Evolutionary conservation across 441 rosid genomes (phyloP), one percentile per base, ranked within the genome.

Genomic region (Gossypium davidsonii): DNA sequence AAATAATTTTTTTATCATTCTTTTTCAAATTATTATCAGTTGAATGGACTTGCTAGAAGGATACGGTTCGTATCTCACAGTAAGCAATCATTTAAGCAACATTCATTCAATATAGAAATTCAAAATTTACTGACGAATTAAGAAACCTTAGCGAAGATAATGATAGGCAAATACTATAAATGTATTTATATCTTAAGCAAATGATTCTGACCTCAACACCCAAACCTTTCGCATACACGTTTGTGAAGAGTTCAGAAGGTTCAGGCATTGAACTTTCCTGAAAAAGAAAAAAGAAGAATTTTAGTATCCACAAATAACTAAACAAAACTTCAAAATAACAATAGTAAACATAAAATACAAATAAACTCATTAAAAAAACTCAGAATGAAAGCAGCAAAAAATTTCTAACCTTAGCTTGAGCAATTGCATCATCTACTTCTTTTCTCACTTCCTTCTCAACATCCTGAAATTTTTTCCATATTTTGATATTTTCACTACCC

Each of bases 181-280:
- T 56, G 4, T 21, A 31, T 4, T 31, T 31, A 52, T 6, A 15
- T 5, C 57, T 15, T 7, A 6, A 74, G 58, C 23, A 62, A 67
- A 58, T 21, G 42, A 67, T 64, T 8, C 64, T 70, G 89, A 95
- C 98, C 99, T 89, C 97, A 48, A 64, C 66, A 72, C 95, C 97
- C 9, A 76, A 75, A 73, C 93, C 95, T 79, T 91, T 94, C 42
- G 62, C 87, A 56, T 91, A 88, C 46, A 94, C 93, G 68, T 94
- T 89, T 59, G 92, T 76, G 71, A 89, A 94, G 60, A 94, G 93
- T 79, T 90, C 97, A 6, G 91, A 84, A 53, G 97, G 81, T n/a
- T 92, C 96, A 37, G 99, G 99, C 93, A 92, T 86, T 67, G 96
- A 89, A 80, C 93, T 85, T 77, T 94, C 99, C 99, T 94, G 94